Conservation (phyloP, 257 asterid genomes). For the Fraxinus cuspidata region DNA sequence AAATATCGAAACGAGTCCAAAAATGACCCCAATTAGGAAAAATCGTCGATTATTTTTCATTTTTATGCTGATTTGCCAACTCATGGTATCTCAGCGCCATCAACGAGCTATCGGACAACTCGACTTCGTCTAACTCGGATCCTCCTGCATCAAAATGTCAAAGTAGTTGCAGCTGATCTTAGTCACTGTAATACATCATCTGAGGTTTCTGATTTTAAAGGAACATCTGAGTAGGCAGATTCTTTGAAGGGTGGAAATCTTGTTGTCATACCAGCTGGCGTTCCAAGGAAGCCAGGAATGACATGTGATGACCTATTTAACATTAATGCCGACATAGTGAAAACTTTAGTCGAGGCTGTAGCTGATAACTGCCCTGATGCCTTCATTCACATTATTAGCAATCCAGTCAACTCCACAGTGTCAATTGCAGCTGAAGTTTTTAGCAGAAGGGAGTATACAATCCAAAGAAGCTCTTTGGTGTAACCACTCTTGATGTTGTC, state of each 20-base stretch:
- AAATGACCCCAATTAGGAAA: too few relatives aligned
- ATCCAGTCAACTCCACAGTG: constrained; percentile 83
- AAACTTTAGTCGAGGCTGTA: constrained; percentile 61
- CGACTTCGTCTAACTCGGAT: too few relatives aligned
- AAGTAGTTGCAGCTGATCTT: too few relatives aligned
- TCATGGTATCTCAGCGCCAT: too few relatives aligned
- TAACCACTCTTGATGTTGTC: constrained; percentile 81
- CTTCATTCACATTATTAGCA: constrained; percentile 78
- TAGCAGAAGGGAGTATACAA: constrained; percentile 65
- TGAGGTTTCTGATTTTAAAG: constrained; percentile 62
- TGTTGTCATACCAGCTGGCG: constrained; percentile 86
- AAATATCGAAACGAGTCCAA: too few relatives aligned
- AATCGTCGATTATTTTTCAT: too few relatives aligned
- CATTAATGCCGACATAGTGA: constrained; percentile 74
- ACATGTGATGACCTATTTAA: constrained; percentile 85
- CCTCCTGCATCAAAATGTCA: too few relatives aligned
- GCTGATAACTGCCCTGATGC: constrained; percentile 84
- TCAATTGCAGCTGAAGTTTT: constrained; percentile 86
- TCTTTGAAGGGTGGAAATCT: constrained; percentile 67
- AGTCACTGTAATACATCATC: constrained; percentile 37
- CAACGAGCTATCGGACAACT: too few relatives aligned
- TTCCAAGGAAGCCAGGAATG: constrained; percentile 85
- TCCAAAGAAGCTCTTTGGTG: constrained; percentile 81
- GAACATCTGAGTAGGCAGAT: constrained; percentile 58
- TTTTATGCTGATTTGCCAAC: too few relatives aligned